Evolutionary conservation across 108 stramenopile genomes (phyloP).

Genomic region (Skeletonema menzelii): DNA sequence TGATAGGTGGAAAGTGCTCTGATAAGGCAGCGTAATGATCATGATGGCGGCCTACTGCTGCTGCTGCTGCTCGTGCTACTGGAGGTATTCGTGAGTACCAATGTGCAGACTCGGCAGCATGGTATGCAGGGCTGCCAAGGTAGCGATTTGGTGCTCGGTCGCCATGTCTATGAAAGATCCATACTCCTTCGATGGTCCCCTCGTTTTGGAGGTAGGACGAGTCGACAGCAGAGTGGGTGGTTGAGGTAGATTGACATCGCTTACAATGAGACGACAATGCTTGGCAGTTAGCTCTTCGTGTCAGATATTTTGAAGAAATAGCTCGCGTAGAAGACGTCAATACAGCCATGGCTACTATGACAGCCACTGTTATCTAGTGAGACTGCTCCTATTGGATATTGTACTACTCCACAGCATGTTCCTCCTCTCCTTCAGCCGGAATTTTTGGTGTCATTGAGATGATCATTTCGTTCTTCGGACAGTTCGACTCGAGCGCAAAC

Average conservation of each 20-base stretch:
- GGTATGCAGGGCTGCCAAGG: conserved; percentile 34
- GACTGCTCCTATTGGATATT: background rate
- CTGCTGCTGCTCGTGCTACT: conserved; percentile 1
- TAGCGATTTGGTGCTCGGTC: conserved; percentile 68
- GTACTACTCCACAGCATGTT: background rate
- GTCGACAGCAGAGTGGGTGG: background rate
- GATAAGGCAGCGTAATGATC: conserved; percentile 30
- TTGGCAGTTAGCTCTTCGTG: background rate
- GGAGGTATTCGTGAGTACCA: conserved; percentile 60
- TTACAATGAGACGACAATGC: background rate
- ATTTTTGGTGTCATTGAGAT: too few species aligned
- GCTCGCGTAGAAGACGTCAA: background rate
- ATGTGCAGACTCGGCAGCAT: conserved; percentile 52
- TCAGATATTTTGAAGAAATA: background rate
- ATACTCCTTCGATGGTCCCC: conserved; percentile 61
- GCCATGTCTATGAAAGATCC: conserved; percentile 80
- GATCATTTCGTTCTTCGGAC: too few species aligned
- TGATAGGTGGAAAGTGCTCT: conserved; percentile 46
- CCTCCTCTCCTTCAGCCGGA: background rate
- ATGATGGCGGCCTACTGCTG: conserved; percentile 6
- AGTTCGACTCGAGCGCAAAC: too few species aligned
- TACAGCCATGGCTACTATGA: background rate
- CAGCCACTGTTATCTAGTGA: background rate
- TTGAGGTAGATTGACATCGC: background rate
- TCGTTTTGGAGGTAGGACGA: conserved; percentile 28